Percentiles rank a stretch among this genome's conserved stretches.
These are phyloP conservation scores for Brassica napus DNA, from an alignment of 345 rosid genomes.

Conservation along the genomic window Da-Ae NC_063442.1:43434501-43435000, in stretches of 20 bases:
- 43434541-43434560: slow-evolving; percentile 75
- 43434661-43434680: slow-evolving; percentile 49
- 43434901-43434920: slow-evolving; percentile 64
- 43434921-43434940: slow-evolving; percentile 65
- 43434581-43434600: slow-evolving; percentile 75
- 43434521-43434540: slow-evolving; percentile 53
- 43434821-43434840: slow-evolving; percentile 49
- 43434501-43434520: slow-evolving; percentile 68
- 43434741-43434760: not conserved
- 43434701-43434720: not conserved
- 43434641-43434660: slow-evolving; percentile 47
- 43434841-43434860: slow-evolving; percentile 78
- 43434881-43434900: slow-evolving; percentile 69
- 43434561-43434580: slow-evolving; percentile 94
- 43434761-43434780: not conserved
- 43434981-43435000: too few relatives aligned
- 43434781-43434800: not conserved
- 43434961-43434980: slow-evolving; percentile 72
- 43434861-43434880: slow-evolving; percentile 68
- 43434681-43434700: not conserved
- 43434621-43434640: slow-evolving; percentile 56
- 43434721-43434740: not conserved
- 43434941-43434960: slow-evolving; percentile 69
- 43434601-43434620: slow-evolving; percentile 50
- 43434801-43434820: slow-evolving; percentile 52